phyloP scores from a whole-genome alignment of 805 yeast species.

The Suhomyces sp. region DNA sequence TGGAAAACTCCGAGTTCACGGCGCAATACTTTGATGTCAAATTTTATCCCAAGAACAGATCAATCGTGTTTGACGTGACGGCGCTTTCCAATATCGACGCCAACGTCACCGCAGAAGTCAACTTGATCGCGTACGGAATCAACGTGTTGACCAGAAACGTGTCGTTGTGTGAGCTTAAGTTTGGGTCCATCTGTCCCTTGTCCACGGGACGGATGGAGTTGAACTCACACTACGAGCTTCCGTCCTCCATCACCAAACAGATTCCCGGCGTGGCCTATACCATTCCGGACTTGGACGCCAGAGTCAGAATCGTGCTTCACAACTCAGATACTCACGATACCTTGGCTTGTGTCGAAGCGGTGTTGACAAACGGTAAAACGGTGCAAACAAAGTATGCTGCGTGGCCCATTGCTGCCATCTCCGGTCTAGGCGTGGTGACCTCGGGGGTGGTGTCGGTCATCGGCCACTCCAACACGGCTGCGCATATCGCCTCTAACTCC shows the following conservation, averaged over 20 bases:
- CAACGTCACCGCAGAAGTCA: conserved; percentile 56
- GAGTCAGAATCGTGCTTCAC: conserved; percentile 67
- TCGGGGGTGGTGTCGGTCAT: conserved; percentile 83
- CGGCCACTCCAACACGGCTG: conserved; percentile 90
- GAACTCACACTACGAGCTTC: conserved; percentile 45
- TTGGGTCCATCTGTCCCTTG: conserved; percentile 66
- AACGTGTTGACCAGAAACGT: conserved; percentile 53
- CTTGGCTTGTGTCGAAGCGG: conserved; percentile 91
- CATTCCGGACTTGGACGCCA: conserved; percentile 92
- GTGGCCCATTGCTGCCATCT: conserved; percentile 90
- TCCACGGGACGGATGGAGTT: conserved; percentile 84
- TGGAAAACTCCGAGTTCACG: conserved; percentile 83
- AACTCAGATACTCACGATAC: conserved; percentile 42
- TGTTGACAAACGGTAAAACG: conserved; percentile 82
- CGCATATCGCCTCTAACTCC: conserved; percentile 96
- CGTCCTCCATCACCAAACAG: conserved; percentile 38
- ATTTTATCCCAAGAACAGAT: conserved; percentile 62
- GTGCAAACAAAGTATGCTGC: conserved; percentile 72
- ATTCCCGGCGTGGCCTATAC: conserved; percentile 86
- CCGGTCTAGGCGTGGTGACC: conserved; percentile 83
- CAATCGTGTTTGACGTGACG: conserved; percentile 63
- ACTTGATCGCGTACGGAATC: conserved; percentile 79
- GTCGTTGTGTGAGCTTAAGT: conserved; percentile 59
- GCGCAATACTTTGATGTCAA: conserved; percentile 78
- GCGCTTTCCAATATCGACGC: conserved; percentile 79